Evolutionary conservation across 768 basidiomycete genomes (phyloP).

Genomic region (Suillus lakei): DNA sequence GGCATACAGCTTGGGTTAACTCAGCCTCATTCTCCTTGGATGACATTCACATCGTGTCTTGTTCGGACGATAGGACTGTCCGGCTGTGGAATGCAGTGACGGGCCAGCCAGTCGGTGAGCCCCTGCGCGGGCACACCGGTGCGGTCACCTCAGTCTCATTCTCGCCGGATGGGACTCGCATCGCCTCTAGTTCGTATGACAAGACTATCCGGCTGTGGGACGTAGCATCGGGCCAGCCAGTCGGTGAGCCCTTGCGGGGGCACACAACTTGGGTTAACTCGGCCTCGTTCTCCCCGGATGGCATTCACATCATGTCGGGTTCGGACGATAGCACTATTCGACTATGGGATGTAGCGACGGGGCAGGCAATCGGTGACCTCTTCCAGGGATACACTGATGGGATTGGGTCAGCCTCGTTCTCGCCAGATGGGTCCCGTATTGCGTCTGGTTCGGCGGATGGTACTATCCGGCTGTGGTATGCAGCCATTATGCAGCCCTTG

Average conservation of each 20-base stretch:
- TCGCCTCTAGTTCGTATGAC: conserved; percentile 13
- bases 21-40: too few relatives aligned
- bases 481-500: too few relatives aligned
- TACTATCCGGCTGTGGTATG: conserved; percentile 13
- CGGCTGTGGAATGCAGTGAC: conserved; percentile 15
- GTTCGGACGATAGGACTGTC: conserved; percentile 1
- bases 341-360: background rate
- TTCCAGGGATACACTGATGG: background rate
- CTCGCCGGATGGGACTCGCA: conserved; percentile 18
- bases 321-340: background rate
- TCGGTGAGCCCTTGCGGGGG: conserved; percentile 1
- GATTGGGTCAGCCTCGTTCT: background rate
- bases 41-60: too few relatives aligned
- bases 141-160: conserved; percentile 15
- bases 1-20: too few relatives aligned
- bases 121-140: conserved; percentile 13
- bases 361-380: background rate
- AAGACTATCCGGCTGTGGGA: conserved; percentile 5
- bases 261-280: background rate
- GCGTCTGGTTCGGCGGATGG: too few relatives aligned
- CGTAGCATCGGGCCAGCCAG: background rate
- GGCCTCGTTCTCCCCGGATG: conserved; percentile 30
- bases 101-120: conserved; percentile 4
- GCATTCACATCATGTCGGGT: background rate
- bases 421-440: too few relatives aligned